Base-by-base conservation (phyloP, 2,329 filamentous ascomycete species). In the Arthrobotrys sinensis region DNA sequence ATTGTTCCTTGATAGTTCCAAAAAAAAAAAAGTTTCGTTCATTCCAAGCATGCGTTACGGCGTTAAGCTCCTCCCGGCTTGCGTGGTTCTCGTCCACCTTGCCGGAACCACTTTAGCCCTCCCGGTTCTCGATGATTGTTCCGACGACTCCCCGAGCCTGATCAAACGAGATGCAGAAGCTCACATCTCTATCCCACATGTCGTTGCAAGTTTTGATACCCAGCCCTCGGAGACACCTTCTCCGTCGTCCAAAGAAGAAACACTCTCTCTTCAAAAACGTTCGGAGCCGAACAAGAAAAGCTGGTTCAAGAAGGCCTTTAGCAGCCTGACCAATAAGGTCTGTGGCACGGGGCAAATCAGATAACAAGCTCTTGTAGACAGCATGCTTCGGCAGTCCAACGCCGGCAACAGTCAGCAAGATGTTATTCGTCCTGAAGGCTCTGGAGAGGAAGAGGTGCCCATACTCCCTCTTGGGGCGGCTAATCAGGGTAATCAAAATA, bases 31-130 rank as follows among this genome's bases (percentile, higher is more conserved):
- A 1, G 40, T 28, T 71, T 28, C n/a, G 14, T 50, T 16, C 24
- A 34, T 48, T 32, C 43, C n/a, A 55, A 72, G 28, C 21, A 78
- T 78, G 75, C 67, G 75, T 24, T 78, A 78, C 48, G 36, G 19
- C 50, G 12, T 38, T 21, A 67, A 40, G 34, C n/a, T 78, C 32
- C 34, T 78, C 34, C 67, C 75, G 16, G 46, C 53, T 32, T 78
- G 75, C 34, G 62, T 72, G 66, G 75, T 67, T 19, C 38, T 67
- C 36, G 53, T 36, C 36, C 40, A 65, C 10, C 40, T 78, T 16
- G 16, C 60, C 28, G 63, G 62, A 4, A 66, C 66, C 1, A 63
- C 66, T 19, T n/a, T 72, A 52, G 45, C 67, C 28, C 16, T 62
- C 38, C 75, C 75, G 6, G 24, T 52, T 16, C 7, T 21, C n/a